phyloP scores from a whole-genome alignment of 2,329 filamentous ascomycete genomes.

The Magnaporthiopsis rhizophila region DNA sequence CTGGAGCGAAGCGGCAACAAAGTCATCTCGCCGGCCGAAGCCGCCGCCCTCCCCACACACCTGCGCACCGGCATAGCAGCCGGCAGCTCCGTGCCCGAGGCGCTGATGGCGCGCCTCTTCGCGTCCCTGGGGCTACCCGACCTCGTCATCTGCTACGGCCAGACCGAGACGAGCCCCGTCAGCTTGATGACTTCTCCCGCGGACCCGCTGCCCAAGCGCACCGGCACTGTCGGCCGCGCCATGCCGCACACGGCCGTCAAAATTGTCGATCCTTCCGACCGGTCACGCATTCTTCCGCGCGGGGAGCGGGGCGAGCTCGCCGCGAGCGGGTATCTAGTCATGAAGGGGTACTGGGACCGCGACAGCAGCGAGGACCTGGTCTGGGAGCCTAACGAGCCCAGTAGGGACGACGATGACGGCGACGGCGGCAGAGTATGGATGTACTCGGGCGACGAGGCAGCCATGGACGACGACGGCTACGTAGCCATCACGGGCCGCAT shows the following conservation, averaged over 20 bases:
- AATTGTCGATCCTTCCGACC: conserved; percentile 63
- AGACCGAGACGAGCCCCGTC: conserved; percentile 83
- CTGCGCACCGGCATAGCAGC: conserved; percentile 88
- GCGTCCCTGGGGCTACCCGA: conserved; percentile 67
- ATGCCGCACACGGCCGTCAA: conserved; percentile 75
- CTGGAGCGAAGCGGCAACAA: conserved; percentile 40
- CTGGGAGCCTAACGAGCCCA: background rate
- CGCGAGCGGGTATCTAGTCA: conserved; percentile 76
- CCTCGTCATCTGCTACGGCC: conserved; percentile 90
- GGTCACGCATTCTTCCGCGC: conserved; percentile 48
- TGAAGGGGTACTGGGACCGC: conserved; percentile 74
- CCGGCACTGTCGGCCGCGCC: conserved; percentile 67
- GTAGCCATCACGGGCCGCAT: conserved; percentile 84
- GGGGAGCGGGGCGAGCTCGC: conserved; percentile 72
- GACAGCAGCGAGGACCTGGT: conserved; percentile 4
- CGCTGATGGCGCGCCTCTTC: conserved; percentile 72
- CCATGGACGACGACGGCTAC: conserved; percentile 76
- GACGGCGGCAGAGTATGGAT: conserved; percentile 60
- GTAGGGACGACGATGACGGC: conserved; percentile 24
- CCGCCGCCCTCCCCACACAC: conserved; percentile 21
- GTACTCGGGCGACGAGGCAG: conserved; percentile 85
- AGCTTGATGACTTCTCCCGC: conserved; percentile 73
- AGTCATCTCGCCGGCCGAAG: conserved; percentile 10
- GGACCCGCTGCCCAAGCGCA: conserved; percentile 66
- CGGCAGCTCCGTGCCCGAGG: conserved; percentile 74